phyloP scores from a whole-genome alignment of 495 filamentous ascomycete species.

The Saxispiralis lemnorum region DNA sequence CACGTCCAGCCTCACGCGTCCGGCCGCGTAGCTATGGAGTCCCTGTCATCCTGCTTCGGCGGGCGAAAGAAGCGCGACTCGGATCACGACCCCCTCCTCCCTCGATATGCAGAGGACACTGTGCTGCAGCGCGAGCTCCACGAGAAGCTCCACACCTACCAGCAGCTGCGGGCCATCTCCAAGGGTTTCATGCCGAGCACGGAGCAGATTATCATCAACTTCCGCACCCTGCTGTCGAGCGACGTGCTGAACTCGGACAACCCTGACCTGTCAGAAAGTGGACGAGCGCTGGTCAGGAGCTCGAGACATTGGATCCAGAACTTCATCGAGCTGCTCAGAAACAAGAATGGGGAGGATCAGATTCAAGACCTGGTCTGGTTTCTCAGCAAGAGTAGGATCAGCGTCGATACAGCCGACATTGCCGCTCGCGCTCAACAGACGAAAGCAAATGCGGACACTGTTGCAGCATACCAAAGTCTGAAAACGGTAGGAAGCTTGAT shows the following conservation, averaged over 20 bases:
- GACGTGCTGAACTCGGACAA: constrained; percentile 64
- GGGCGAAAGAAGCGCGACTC: constrained; percentile 26
- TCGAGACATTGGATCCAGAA: constrained; percentile 51
- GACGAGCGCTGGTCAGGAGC: constrained; percentile 54
- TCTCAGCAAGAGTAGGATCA: constrained; percentile 49
- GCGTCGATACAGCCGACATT: constrained; percentile 50
- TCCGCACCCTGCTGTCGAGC: constrained; percentile 60
- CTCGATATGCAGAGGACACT: constrained; percentile 73
- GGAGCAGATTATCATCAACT: constrained; percentile 64
- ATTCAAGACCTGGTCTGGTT: constrained; percentile 88
- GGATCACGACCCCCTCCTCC: constrained; percentile 55
- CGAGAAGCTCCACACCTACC: constrained; percentile 78
- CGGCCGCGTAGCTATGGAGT: too few species aligned
- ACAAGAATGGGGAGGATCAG: constrained; percentile 74
- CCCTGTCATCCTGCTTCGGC: constrained; percentile 30
- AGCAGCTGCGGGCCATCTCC: constrained; percentile 68
- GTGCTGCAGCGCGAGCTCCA: constrained; percentile 56
- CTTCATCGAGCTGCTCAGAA: constrained; percentile 55
- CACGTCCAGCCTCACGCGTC: constrained; percentile 26
- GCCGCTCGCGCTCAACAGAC: constrained; percentile 41
- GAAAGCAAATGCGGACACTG: constrained; percentile 59
- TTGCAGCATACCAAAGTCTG: constrained; percentile 67
- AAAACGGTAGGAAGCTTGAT: constrained; percentile 69
- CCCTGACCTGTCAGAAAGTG: constrained; percentile 57
- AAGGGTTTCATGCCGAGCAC: constrained; percentile 86